Evolutionary conservation across 2,329 filamentous ascomycete species (phyloP).

Genomic region (Curvularia hawaiiensis): DNA sequence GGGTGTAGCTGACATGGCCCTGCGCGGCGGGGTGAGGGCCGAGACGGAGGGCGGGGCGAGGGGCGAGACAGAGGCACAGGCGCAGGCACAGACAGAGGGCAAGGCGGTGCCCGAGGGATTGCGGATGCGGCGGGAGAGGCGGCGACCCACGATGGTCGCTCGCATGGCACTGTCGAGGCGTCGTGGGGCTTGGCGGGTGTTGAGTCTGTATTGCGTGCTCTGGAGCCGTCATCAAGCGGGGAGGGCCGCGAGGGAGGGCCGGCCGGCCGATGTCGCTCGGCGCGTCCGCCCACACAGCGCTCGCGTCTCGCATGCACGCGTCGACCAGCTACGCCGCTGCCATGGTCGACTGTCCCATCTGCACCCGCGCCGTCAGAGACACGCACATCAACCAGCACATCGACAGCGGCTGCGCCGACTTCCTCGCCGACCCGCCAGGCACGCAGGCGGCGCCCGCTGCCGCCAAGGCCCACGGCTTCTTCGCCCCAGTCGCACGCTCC

Average conservation of each 20-base stretch:
- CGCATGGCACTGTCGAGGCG: constrained; percentile 21
- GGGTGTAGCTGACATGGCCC: constrained; percentile 45
- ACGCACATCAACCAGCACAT: constrained; percentile 87
- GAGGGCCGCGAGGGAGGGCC: background rate
- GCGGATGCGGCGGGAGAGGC: constrained; percentile 8
- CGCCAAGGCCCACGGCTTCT: constrained; percentile 57
- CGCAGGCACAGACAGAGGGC: constrained; percentile 6
- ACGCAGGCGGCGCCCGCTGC: constrained; percentile 31
- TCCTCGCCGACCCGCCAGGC: constrained; percentile 61
- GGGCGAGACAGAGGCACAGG: constrained; percentile 6
- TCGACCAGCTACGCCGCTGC: constrained; percentile 11
- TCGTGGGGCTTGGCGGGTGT: background rate
- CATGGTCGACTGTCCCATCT: constrained; percentile 81
- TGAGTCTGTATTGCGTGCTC: constrained; percentile 37
- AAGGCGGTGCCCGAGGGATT: background rate
- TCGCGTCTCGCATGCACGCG: constrained; percentile 21
- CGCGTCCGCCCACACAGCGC: constrained; percentile 16
- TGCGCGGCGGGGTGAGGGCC: constrained; percentile 17
- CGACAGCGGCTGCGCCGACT: constrained; percentile 77
- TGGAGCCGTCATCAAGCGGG: constrained; percentile 35
- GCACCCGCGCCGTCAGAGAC: constrained; percentile 72
- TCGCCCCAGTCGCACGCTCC: constrained; percentile 57
- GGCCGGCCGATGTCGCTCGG: constrained; percentile 18
- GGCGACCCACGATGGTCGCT: constrained; percentile 12
- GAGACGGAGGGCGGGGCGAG: background rate